Conservation (phyloP, 2,329 filamentous ascomycete species). For the Sarocladium brachiariae region DNA sequence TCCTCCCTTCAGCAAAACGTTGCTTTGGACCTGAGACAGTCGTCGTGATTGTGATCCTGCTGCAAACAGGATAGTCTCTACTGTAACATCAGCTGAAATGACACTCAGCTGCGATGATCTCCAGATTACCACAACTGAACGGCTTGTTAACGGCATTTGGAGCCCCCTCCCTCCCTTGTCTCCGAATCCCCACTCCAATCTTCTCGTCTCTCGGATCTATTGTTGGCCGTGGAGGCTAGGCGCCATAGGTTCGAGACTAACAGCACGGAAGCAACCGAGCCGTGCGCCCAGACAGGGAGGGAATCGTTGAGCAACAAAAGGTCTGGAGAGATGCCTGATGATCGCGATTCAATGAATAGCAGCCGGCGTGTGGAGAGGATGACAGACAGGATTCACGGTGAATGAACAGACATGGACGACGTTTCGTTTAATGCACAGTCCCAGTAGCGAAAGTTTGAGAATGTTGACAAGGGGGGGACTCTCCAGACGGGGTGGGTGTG, state of each 20-base stretch:
- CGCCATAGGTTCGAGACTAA: background rate
- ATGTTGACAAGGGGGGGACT: background rate
- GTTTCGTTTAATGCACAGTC: background rate
- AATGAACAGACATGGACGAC: background rate
- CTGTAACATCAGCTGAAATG: background rate
- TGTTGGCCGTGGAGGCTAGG: slow-evolving; percentile 2
- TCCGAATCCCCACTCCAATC: background rate
- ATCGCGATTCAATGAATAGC: too few relatives aligned
- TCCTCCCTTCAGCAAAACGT: background rate
- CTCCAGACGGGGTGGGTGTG: background rate
- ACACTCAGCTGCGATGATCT: background rate
- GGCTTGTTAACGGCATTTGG: background rate
- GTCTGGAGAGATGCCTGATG: background rate
- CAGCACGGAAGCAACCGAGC: slow-evolving; percentile 6
- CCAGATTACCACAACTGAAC: background rate
- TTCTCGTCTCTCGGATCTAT: background rate
- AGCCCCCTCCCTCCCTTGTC: too few relatives aligned
- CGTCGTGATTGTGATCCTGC: too few relatives aligned
- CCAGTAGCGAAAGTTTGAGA: slow-evolving; percentile 3
- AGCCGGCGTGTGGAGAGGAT: background rate
- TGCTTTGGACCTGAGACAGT: background rate
- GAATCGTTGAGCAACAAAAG: background rate
- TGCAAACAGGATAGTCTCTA: too few relatives aligned
- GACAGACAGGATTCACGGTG: background rate
- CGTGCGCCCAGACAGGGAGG: background rate